phyloP scores from a whole-genome alignment of 1,139 yeast genomes.

The Yamadazyma oceani region DNA sequence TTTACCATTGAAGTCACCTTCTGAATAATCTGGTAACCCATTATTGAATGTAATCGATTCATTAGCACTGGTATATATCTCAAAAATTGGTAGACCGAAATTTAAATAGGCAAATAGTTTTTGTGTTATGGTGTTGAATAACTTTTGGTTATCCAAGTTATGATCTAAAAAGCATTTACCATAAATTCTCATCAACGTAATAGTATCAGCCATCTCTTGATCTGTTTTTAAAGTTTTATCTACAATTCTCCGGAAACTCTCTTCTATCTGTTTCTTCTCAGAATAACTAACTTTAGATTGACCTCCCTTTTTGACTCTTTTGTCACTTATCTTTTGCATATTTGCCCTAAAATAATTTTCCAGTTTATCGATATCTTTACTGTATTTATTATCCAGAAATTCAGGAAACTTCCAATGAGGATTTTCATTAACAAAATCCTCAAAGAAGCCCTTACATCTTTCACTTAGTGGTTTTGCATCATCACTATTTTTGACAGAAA shows the following conservation, averaged over 20 bases:
- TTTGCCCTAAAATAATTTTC: constrained; percentile 16
- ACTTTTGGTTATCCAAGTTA: constrained; percentile 4
- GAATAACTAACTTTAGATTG: constrained; percentile 2
- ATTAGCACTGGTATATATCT: constrained; percentile 12
- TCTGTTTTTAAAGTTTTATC: constrained; percentile 18
- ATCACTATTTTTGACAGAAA: constrained; percentile 13
- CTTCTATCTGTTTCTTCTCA: constrained; percentile 6
- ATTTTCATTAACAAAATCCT: constrained; percentile 18
- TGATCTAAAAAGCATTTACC: constrained; percentile 35
- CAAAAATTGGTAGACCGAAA: constrained; percentile 25
- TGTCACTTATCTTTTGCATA: constrained; percentile 10
- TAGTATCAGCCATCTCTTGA: constrained; percentile 39
- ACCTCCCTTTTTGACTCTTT: constrained; percentile 10
- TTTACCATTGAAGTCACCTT: constrained; percentile 10
- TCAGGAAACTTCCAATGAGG: constrained; percentile 29
- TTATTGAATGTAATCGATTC: constrained; percentile 13
- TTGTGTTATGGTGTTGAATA: constrained; percentile 20
- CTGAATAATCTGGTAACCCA: constrained; percentile 15
- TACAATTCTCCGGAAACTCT: constrained; percentile 6
- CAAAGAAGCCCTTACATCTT: constrained; percentile 32
- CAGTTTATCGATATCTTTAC: constrained; percentile 28
- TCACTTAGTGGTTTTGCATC: constrained; percentile 16
- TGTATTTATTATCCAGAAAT: constrained; percentile 21
- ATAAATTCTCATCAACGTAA: constrained; percentile 32
- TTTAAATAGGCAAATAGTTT: constrained; percentile 34